Evolutionary conservation across 2,329 filamentous ascomycete species (phyloP).

Genomic region (Penicillium freii): DNA sequence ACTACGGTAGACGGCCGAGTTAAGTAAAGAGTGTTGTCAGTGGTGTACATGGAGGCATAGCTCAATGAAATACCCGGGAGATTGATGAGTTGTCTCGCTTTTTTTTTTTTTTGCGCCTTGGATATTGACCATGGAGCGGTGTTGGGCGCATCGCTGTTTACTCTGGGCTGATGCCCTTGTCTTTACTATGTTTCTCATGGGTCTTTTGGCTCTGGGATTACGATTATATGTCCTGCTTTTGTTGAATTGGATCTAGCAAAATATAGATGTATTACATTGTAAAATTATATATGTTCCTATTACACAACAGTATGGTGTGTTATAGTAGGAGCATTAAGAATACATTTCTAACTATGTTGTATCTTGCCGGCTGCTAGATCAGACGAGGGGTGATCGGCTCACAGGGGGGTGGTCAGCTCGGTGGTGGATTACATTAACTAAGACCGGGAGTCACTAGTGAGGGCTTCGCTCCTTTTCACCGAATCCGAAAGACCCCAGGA

Average conservation of each 20-base stretch:
- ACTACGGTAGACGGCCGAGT: constrained; percentile 19
- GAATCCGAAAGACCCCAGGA: too few species aligned
- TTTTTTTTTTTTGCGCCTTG: constrained; percentile 24
- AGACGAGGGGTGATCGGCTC: too few species aligned
- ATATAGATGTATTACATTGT: constrained; percentile 2
- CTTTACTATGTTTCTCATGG: constrained; percentile 10
- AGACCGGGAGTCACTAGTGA: too few species aligned
- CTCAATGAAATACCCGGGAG: constrained; percentile 21
- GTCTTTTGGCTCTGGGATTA: constrained; percentile 2
- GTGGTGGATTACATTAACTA: too few species aligned
- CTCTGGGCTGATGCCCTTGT: constrained; percentile 7
- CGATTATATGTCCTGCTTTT: constrained; percentile 13
- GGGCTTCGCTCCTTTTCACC: too few species aligned
- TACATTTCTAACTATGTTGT: too few species aligned
- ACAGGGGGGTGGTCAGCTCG: too few species aligned
- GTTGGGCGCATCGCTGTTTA: constrained; percentile 32
- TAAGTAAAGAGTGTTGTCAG: neutral
- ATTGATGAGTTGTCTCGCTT: constrained; percentile 15
- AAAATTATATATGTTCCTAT: neutral
- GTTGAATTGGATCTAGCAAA: constrained; percentile 2
- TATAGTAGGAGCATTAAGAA: too few species aligned
- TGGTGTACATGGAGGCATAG: neutral
- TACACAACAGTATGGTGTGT: too few species aligned
- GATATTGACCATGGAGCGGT: constrained; percentile 33
- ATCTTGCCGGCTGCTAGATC: too few species aligned